Evolutionary conservation across 2,329 filamentous ascomycete species (phyloP), one percentile per base, ranked within the genome.

Genomic region (Ascocoryne sarcoides): DNA sequence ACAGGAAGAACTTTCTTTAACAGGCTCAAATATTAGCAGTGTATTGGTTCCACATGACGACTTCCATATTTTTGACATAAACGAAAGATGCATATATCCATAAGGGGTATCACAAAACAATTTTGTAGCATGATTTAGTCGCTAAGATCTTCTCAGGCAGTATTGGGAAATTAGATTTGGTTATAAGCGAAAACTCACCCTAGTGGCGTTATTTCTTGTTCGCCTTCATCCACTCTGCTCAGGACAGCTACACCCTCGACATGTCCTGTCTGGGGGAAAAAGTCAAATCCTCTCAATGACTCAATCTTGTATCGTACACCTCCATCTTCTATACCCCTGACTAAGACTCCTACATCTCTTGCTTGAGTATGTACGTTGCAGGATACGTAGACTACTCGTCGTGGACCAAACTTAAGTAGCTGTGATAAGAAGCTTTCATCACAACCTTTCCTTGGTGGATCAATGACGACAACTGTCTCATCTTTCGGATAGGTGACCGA

Each of bases 341-440:
- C 87, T 55, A 98, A 65, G 46, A 90, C 77, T 0, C 89, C 92
- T 1, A 98, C 80, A 63, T 98, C 92, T 39, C 92, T 70, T 10
- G 92, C 92, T 71, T 96, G 92, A 7, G 90, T 96, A 60, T 98
- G 92, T 49, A 98, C 92, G 57, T 98, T 98, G 56, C 92, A 98
- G 59, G 85, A 94, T 30, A 98, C 90, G 60, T 98, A 98, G 4
- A 95, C 78, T 9, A 98, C 77, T 44, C 92, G 71, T 48, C 72
- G 71, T 0, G 92, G 90, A 1, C 74, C 83, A 55, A 85, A 95
- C 4, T 67, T 63, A 39, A 95, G 66, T 55, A 98, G 64, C 66
- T 98, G 92, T 12, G 68, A 63, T 31, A 98, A 65, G 61, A 98
- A 98, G 48, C 75, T 75, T 35, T 79, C 77, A 54, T 95, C 90